Evolutionary conservation across 2,329 filamentous ascomycete genomes (phyloP).

Genomic region (Fusarium virguliforme): DNA sequence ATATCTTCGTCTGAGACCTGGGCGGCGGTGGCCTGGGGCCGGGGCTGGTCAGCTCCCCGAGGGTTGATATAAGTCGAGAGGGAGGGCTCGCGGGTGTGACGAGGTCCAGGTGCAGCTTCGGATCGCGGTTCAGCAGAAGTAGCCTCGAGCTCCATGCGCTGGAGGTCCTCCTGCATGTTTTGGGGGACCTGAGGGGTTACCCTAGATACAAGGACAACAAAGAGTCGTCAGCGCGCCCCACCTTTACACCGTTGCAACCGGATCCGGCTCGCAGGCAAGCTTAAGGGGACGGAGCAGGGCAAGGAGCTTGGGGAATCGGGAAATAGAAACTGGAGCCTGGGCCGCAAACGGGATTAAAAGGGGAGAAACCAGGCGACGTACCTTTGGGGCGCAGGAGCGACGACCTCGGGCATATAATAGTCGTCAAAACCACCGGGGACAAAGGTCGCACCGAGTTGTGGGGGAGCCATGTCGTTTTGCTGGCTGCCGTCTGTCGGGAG

Average conservation of each 20-base stretch:
- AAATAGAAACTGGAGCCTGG: slow-evolving; percentile 42
- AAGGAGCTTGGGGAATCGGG: slow-evolving; percentile 41
- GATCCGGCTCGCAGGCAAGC: slow-evolving; percentile 47
- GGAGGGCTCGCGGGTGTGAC: slow-evolving; percentile 63
- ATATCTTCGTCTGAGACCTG: slow-evolving; percentile 58
- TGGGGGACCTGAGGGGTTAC: slow-evolving; percentile 96
- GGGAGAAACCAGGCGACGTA: slow-evolving; percentile 55
- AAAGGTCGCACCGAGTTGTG: slow-evolving; percentile 69
- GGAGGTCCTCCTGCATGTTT: slow-evolving; percentile 95
- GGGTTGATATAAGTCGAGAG: slow-evolving; percentile 59
- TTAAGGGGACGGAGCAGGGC: slow-evolving; percentile 32
- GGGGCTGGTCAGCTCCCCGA: slow-evolving; percentile 50
- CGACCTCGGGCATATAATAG: slow-evolving; percentile 74
- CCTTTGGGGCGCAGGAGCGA: slow-evolving; percentile 72
- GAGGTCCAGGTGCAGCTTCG: slow-evolving; percentile 52
- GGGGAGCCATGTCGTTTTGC: slow-evolving; percentile 50
- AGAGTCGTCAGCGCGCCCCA: slow-evolving; percentile 60
- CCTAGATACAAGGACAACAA: slow-evolving; percentile 66
- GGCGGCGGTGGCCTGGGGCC: slow-evolving; percentile 53
- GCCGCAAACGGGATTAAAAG: slow-evolving; percentile 37
- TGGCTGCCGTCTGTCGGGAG: slow-evolving; percentile 50
- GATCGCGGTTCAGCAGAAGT: slow-evolving; percentile 62
- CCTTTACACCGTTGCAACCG: slow-evolving; percentile 51
- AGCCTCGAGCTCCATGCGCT: slow-evolving; percentile 89
- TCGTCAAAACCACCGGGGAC: slow-evolving; percentile 72